Base-by-base conservation (phyloP, 2,329 filamentous ascomycete species). In the Sclerotinia trifoliorum region DNA sequence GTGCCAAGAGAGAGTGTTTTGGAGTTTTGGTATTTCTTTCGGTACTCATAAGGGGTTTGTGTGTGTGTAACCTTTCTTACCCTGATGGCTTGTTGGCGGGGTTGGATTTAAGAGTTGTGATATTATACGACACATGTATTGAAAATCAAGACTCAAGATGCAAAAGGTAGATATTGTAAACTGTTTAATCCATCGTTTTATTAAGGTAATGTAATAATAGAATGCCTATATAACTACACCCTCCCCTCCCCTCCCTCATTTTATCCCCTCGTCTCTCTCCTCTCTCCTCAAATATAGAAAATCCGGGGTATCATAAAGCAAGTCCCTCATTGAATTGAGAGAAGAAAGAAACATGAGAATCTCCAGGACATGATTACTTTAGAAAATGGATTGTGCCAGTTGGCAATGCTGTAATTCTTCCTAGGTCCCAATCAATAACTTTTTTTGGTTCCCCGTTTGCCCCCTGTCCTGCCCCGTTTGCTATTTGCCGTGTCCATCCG, bases 281-380 rank as follows among this genome's bases (percentile, higher is more conserved):
- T 39, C 35, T 26, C 56, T 39, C 17, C 35, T 15, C 17, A 44
- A 19, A 58, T 10, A 58, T 58, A 29, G 35, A 60, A 60, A 60
- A 21, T n/a, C 42, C 57, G 10, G 57, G 57, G 57, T 60, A 60
- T 60, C 24, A 60, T 46, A 60, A 32, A 32, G 13, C 21, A 24
- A 26, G 5, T 44, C 35, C n/a, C 56, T 58, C 56, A 15, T 39
- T 4, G 10, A 55, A 19, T 11, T 17, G 21, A 17, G 17, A n/a
- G 32, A 29, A 32, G n/a, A 19, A 32, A 39, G 13, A 39, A 39
- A 39, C 10, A 39, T 17, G 3, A 39, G n/a, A 51, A 46, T 46
- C 42, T 13, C 42, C 57, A 60, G n/a, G 10, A 21, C 8, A 6
- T 51, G 13, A 42, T 42, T 54, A 54, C 26, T 32, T n/a, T n/a